Evolutionary conservation across 805 yeast species (phyloP), one percentile per base, ranked within the genome.

Genomic region (Saccharomycopsis schoenii): DNA sequence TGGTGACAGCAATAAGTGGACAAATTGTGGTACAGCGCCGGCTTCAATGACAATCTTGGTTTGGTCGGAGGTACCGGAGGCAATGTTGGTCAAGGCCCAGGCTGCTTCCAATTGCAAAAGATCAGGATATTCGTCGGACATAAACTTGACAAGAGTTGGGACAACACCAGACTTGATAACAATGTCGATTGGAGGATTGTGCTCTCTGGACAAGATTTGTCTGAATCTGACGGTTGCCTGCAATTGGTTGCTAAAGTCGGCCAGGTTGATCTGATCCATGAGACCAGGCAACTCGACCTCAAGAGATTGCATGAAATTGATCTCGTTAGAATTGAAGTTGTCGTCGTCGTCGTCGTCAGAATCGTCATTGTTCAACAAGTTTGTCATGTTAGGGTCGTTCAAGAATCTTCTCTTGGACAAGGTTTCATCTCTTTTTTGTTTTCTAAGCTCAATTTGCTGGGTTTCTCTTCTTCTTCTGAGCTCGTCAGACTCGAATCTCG

Each of bases 61-160:
- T 75, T 94, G 98, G 56, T 83, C 87, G 51, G 96, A 83, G 58
- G 86, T 78, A 65, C 99, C 99, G 3, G 97, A 89, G 24, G 98
- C 98, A 73, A 94, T 93, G 72, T 94, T 94, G 58, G 99, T 94
- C 67, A 94, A 81, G n/a, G 98, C 98, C 99, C 99, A 94, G 9
- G 99, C 97, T 12, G 98, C 97, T 77, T 94, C 99, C 68, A 94
- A 83, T 76, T 93, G 98, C 68, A 94, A 80, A 80, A 88, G 83
- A 69, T 89, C 91, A 2, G 92, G 89, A 67, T 89, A 91, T 59
- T 82, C 78, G 62, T 81, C 79, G 62, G 78, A 77, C 91, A 94
- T 87, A 68, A 92, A 90, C 68, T 82, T 85, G 60, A 94, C 97
- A 72, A 94, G 82, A 59, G 85, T 85, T 62, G 97, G 96, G 59